Evolutionary conservation across 805 yeast genomes (phyloP).

Genomic region (Candida fluviatilis): DNA sequence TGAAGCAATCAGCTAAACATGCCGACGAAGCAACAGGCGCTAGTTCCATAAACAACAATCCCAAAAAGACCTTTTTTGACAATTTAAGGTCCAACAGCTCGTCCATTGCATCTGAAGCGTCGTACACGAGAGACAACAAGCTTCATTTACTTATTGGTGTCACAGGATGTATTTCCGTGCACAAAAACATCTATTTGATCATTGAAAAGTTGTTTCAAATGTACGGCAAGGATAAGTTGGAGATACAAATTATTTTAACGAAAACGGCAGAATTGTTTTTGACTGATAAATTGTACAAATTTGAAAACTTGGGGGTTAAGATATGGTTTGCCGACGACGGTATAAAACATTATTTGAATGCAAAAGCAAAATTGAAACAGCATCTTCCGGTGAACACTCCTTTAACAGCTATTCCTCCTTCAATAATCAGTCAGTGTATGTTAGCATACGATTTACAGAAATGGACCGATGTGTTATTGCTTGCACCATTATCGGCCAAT

Average conservation of each 20-base stretch:
- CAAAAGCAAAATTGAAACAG: conserved; percentile 7
- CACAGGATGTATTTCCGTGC: conserved; percentile 21
- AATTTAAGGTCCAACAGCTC: background rate
- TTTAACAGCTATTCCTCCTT: conserved; percentile 1
- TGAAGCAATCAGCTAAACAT: background rate
- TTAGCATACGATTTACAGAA: conserved; percentile 17
- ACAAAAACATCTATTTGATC: conserved; percentile 17
- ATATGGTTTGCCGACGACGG: conserved; percentile 23
- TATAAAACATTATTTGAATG: conserved; percentile 11
- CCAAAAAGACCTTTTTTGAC: background rate
- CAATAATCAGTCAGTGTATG: conserved; percentile 11
- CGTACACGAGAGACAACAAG: conserved; percentile 8
- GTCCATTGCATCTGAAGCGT: background rate
- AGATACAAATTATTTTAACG: conserved; percentile 23
- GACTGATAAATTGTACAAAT: conserved; percentile 15
- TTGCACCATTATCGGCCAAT: conserved; percentile 23
- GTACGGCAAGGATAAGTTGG: conserved; percentile 16
- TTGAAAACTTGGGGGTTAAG: conserved; percentile 19
- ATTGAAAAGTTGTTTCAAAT: conserved; percentile 21
- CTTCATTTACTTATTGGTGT: conserved; percentile 22
- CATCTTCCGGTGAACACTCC: background rate
- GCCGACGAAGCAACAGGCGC: conserved; percentile 2
- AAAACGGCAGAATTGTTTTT: conserved; percentile 19
- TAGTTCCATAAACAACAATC: background rate
- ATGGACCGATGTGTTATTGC: conserved; percentile 25